Evolutionary conservation across 352 stramenopile genomes (phyloP).

Genomic region (Phytophthora crassamura): DNA sequence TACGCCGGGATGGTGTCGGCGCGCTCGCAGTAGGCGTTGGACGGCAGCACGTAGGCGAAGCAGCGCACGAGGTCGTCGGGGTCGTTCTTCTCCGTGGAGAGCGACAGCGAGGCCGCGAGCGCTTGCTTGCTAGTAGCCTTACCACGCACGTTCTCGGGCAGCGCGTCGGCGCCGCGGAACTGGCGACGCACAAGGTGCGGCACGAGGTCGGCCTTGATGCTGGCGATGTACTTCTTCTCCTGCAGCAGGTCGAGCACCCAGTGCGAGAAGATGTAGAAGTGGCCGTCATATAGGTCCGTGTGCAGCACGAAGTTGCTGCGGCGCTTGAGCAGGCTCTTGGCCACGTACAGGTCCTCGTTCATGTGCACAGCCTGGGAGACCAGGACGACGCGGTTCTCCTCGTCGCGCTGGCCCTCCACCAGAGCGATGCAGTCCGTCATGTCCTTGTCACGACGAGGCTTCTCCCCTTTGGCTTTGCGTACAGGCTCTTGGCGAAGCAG

Average conservation of each 20-base stretch:
- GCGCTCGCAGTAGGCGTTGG: constrained; percentile 82
- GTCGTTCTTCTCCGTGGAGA: constrained; percentile 60
- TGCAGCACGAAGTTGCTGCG: constrained; percentile 76
- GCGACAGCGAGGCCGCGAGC: constrained; percentile 65
- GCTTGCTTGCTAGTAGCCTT: constrained; percentile 67
- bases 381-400: constrained; percentile 75
- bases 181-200: constrained; percentile 80
- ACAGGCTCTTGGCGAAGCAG: constrained; percentile 63
- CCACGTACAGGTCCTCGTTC: constrained; percentile 82
- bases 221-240: constrained; percentile 88
- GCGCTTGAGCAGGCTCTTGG: constrained; percentile 80
- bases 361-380: constrained; percentile 79
- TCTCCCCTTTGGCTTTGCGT: constrained; percentile 65
- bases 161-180: constrained; percentile 67
- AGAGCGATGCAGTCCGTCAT: constrained; percentile 86
- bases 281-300: constrained; percentile 81
- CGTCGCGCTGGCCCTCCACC: constrained; percentile 43
- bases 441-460: constrained; percentile 79
- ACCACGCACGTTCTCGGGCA: constrained; percentile 61
- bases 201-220: constrained; percentile 85
- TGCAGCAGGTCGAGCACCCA: constrained; percentile 81
- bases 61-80: constrained; percentile 74
- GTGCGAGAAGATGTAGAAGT: constrained; percentile 89
- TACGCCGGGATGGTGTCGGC: constrained; percentile 81
- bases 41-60: constrained; percentile 75